Conservation (phyloP, 257 asterid genomes). For the Verbascum thapsus region DNA sequence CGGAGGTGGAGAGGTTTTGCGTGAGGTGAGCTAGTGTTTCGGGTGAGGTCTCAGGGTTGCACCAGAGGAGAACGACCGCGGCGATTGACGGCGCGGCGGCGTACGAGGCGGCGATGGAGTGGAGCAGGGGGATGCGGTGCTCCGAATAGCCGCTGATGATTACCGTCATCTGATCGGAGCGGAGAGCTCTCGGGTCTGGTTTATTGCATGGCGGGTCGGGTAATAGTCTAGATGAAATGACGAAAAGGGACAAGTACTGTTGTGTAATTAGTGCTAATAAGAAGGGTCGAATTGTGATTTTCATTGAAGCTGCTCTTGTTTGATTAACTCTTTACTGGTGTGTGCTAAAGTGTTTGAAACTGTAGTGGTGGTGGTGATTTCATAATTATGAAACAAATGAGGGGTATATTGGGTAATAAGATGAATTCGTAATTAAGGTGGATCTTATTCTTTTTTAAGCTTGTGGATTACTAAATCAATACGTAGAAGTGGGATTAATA, state of each 20-base stretch:
- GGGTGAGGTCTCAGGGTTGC: constrained; percentile 72
- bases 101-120: constrained; percentile 67
- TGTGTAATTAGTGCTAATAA: constrained; percentile 27
- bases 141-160: constrained; percentile 89
- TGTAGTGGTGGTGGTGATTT: constrained; percentile 24
- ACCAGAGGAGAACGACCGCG: constrained; percentile 70
- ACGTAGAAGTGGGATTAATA: too few species aligned
- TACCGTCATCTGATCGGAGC: constrained; percentile 78
- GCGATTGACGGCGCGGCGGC: constrained; percentile 63
- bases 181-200: constrained; percentile 48
- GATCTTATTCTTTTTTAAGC: too few species aligned
- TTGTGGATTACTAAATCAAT: too few species aligned
- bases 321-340: not conserved
- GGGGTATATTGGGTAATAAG: too few species aligned
- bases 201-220: constrained; percentile 35
- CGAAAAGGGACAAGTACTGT: constrained; percentile 43
- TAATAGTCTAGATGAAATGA: constrained; percentile 47
- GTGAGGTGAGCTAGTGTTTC: constrained; percentile 54
- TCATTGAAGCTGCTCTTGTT: constrained; percentile 22
- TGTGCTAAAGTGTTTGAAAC: constrained; percentile 6
- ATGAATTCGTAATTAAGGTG: too few species aligned
- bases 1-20: constrained; percentile 54
- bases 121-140: constrained; percentile 73
- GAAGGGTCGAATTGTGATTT: not conserved
- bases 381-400: constrained; percentile 20